Evolutionary conservation across 176 grass and related monocot genomes (phyloP), one percentile per base, ranked within the genome.

Genomic region (Areca catechu): DNA sequence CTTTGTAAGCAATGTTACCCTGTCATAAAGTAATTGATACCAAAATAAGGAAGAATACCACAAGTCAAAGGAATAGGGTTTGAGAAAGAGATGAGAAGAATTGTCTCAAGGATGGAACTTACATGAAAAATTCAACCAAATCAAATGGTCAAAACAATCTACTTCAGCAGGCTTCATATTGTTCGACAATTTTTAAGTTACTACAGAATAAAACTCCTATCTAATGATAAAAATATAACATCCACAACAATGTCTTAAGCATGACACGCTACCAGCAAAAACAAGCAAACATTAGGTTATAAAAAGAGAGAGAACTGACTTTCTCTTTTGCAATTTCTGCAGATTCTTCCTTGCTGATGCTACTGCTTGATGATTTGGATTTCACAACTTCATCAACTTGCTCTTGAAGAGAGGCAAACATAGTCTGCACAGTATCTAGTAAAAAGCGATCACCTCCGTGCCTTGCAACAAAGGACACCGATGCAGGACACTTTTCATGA

Each of bases 271-370:
- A n/a, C 47, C 71, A 5, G 19, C 16, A 24, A 71, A 22, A 61
- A 74, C 56, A 24, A 67, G 18, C 47, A 5, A 25, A 21, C 7
- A 4, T 19, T 14, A 54, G 53, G 3, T 23, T 19, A 55, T 10
- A 22, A 43, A 55, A 43, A 24, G 23, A 15, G 55, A 50, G 16
- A 19, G 60, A 37, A 79, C 81, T 74, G 24, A 85, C 94, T 67
- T 69, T 98, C 59, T 89, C 88, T 86, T 98, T 98, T 49, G 94
- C 94, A 61, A 81, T 75, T 72, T 98, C 84, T 72, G 94, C 94
- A 52, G 84, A 80, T 73, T 89, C 94, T 80, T 93, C 94, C 1
- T 80, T 89, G 57, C 73, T 89, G 19, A 83, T 74, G 56, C 82
- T 66, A 67, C 77, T 90, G 70, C 76, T 83, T 51, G 78, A 88